Conservation (phyloP, 2,329 filamentous ascomycete genomes). For the Harringtonia lauricola region DNA sequence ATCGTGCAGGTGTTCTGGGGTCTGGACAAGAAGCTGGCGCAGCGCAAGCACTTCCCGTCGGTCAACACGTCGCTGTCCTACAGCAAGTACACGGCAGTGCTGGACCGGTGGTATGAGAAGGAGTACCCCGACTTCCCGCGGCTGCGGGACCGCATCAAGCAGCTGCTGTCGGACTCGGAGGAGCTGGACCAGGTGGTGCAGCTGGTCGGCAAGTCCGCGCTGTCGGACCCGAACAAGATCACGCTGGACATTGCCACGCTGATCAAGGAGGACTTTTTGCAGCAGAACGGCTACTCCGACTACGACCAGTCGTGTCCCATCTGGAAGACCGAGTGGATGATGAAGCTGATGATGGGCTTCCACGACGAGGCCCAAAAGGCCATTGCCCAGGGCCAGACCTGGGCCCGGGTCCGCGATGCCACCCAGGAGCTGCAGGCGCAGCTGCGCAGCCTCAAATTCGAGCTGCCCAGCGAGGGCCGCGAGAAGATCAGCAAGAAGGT, state of each 20-base stretch:
- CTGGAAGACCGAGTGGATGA: slow-evolving; percentile 99
- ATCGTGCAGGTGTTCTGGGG: slow-evolving; percentile 99
- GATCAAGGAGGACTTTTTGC: slow-evolving; percentile 96
- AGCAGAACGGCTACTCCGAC: slow-evolving; percentile 98
- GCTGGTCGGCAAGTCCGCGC: slow-evolving; percentile 90
- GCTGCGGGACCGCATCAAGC: slow-evolving; percentile 84
- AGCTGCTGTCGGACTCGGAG: slow-evolving; percentile 88
- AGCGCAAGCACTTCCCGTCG: slow-evolving; percentile 97
- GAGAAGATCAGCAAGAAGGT: slow-evolving; percentile 77
- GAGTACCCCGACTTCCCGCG: slow-evolving; percentile 89
- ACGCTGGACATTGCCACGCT: slow-evolving; percentile 84
- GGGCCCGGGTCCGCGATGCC: slow-evolving; percentile 85
- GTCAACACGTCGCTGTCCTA: slow-evolving; percentile 94
- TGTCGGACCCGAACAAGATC: slow-evolving; percentile 97
- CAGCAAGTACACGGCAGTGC: slow-evolving; percentile 83
- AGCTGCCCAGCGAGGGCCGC: slow-evolving; percentile 78
- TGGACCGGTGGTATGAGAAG: slow-evolving; percentile 93
- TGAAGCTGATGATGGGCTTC: slow-evolving; percentile 98
- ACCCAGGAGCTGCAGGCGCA: slow-evolving; percentile 78
- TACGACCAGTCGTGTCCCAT: slow-evolving; percentile 99
- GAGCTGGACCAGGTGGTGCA: slow-evolving; percentile 98
- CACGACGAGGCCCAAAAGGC: slow-evolving; percentile 97
- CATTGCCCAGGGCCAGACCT: slow-evolving; percentile 78
- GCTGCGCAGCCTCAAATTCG: slow-evolving; percentile 92
- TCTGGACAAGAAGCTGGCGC: slow-evolving; percentile 97